These are phyloP conservation scores for Phialophora verrucosa DNA, from an alignment of 2,329 filamentous ascomycete species.

Conservation along the genomic window DNA sequence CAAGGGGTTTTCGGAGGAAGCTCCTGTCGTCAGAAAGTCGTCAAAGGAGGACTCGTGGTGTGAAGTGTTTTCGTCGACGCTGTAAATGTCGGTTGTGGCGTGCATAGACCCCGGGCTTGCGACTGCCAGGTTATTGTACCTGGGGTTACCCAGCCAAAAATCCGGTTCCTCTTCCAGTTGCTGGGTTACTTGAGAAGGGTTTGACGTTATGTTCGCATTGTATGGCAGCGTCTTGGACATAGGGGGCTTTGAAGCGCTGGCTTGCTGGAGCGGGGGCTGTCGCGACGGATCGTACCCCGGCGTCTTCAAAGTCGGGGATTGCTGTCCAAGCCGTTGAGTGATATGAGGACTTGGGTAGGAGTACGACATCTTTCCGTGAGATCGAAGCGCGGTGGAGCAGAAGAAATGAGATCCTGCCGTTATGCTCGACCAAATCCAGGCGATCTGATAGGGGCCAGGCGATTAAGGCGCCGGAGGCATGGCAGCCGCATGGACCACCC, in stretches of 20 bases:
- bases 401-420: constrained; percentile 17
- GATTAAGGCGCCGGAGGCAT: constrained; percentile 27
- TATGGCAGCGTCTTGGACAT: constrained; percentile 22
- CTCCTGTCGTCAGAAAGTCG: constrained; percentile 35
- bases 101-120: constrained; percentile 22
- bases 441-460: constrained; percentile 20
- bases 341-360: constrained; percentile 12
- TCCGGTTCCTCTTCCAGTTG: constrained; percentile 14
- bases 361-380: constrained; percentile 26
- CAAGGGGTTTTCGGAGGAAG: constrained; percentile 35
- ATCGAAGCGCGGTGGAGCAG: constrained; percentile 2
- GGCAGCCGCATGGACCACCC: constrained; percentile 19
- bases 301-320: constrained; percentile 17
- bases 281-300: constrained; percentile 15
- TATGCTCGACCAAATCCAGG: constrained; percentile 21
- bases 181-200: constrained; percentile 21
- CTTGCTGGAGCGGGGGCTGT: constrained; percentile 11
- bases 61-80: constrained; percentile 29
- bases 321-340: constrained; percentile 19
- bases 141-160: constrained; percentile 8
- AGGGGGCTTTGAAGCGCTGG: background rate
- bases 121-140: constrained; percentile 10
- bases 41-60: constrained; percentile 34
- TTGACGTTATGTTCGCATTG: constrained; percentile 33
- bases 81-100: constrained; percentile 15